A percentile compares a stretch with the other conserved stretches of the same genome.
Conservation (phyloP, 2,329 filamentous ascomycete genomes). For the Zymoseptoria tritici region DNA sequence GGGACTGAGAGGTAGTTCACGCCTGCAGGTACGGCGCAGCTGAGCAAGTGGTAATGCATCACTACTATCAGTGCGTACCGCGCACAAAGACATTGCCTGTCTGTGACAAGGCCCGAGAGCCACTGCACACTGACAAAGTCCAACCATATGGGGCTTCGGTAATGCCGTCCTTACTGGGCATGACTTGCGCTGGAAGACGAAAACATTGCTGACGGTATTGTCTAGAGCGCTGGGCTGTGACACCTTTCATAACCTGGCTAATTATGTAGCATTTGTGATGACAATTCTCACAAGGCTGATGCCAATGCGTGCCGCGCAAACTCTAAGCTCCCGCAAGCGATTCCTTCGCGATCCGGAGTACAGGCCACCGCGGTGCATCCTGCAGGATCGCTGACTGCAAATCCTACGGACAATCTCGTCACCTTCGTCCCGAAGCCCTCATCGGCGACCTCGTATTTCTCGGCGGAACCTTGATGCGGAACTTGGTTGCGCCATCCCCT, state of each 20-base stretch:
- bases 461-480: neutral
- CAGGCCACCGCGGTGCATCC: neutral
- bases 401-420: neutral
- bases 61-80: too few relatives aligned
- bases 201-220: neutral
- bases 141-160: neutral
- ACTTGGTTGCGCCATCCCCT: too few relatives aligned
- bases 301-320: neutral
- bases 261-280: neutral
- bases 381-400: neutral
- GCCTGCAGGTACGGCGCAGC: neutral
- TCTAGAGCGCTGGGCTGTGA: neutral
- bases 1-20: neutral
- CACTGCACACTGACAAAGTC: neutral
- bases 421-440: neutral
- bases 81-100: too few relatives aligned
- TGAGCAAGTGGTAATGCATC: neutral
- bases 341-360: neutral
- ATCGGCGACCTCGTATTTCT: neutral
- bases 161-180: neutral
- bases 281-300: neutral
- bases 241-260: neutral
- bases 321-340: neutral
- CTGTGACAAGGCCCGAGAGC: neutral
- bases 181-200: neutral